Evolutionary conservation across 192 early-diverging fungal species (phyloP), one percentile per base, ranked within the genome.

Genomic region (Coemansia sp.): DNA sequence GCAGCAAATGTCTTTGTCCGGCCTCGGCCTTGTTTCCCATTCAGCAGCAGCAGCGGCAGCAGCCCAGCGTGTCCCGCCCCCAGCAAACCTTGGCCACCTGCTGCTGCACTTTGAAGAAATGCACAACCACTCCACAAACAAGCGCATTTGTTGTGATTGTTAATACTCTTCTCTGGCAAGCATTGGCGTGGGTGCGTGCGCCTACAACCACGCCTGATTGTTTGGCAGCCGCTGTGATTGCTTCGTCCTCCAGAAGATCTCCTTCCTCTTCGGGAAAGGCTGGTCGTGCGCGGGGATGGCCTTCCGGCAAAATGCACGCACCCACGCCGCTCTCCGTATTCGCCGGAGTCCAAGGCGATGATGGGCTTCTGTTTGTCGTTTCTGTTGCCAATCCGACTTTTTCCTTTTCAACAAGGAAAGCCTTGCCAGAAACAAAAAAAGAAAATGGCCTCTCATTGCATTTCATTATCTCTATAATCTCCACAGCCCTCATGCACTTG

Each of bases 291-390:
- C 13, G 52, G 52, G n/a, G 52, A 53, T 45, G 52, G 52, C 52
- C 11, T 59, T 38, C 26, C 57, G 57, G 57, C 39, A 59, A 59
- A 59, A 59, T 59, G 57, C 57, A 59, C 57, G 26, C 13, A 59
- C 57, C 9, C 26, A 50, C n/a, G 8, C 26, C 26, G 56, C 56
- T 37, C 32, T 38, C 56, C 3, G 7, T 19, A 56, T 56, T 56
- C 56, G 8, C 56, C 10, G n/a, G 56, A 16, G 18, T n/a, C 52
- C 16, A 53, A 53, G 8, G 9, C 44, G 13, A 45, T 9, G 44
- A 45, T 12, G 13, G 2, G 44, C 44, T 9, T 45, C 11, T 53
- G 19, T 53, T 23, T 19, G 7, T 53, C 9, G 50, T 19, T 53
- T 18, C 23, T 53, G 50, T 40, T 40, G 32, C 16, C 56, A 41